These are phyloP conservation scores for Mimosa bimucronata DNA, from an alignment of 306 rosid species.

Conservation along the genomic window DNA sequence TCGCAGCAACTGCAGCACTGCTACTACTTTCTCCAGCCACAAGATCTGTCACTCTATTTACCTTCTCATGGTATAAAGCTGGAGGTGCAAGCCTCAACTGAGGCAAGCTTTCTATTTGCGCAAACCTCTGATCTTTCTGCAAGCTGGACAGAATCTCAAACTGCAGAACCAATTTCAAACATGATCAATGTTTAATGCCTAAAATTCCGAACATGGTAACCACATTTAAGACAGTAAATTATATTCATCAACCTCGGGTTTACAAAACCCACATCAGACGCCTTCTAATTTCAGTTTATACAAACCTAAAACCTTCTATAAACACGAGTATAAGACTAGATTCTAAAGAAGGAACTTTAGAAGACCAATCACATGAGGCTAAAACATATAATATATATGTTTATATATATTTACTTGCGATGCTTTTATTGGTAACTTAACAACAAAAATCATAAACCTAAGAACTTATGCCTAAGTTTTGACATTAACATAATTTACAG, in stretches of 20 bases:
- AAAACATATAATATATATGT: not conserved
- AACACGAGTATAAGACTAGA: not conserved
- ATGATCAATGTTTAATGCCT: slow-evolving; percentile 30
- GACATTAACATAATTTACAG: not conserved
- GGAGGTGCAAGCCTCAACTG: slow-evolving; percentile 92
- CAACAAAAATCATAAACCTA: not conserved
- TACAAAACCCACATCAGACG: not conserved
- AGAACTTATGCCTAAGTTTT: not conserved
- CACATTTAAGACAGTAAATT: slow-evolving; percentile 2
- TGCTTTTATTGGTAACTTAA: not conserved
- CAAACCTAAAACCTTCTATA: not conserved
- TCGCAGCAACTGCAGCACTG: slow-evolving; percentile 44
- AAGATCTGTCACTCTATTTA: slow-evolving; percentile 58
- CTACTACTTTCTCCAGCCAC: slow-evolving; percentile 55
- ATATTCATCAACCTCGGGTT: not conserved
- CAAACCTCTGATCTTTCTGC: slow-evolving; percentile 68
- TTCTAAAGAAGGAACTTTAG: not conserved
- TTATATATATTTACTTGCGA: not conserved
- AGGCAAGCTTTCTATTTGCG: slow-evolving; percentile 83
- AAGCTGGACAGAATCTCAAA: slow-evolving; percentile 86
- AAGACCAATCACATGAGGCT: not conserved
- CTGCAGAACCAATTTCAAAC: slow-evolving; percentile 58
- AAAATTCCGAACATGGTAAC: slow-evolving; percentile 17
- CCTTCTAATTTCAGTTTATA: not conserved
- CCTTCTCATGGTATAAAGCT: slow-evolving; percentile 92